Conservation (phyloP, 345 rosid species). For the Abelmoschus esculentus region DNA sequence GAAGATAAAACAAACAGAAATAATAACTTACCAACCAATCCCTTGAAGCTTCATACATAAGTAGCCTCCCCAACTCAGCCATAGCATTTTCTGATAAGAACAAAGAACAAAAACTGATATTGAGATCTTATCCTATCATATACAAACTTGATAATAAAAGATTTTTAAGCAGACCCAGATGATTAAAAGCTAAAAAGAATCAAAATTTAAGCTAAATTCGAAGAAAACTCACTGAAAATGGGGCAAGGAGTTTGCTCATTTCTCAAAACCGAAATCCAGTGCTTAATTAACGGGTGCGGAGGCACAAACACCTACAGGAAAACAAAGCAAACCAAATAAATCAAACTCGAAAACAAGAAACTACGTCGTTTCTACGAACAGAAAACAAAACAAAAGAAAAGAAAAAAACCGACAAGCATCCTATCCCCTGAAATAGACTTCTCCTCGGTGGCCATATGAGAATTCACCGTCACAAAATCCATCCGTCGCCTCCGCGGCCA, state of each 20-base stretch:
- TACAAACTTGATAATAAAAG: slow-evolving; percentile 1
- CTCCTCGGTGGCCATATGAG: slow-evolving; percentile 60
- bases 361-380: neutral
- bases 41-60: slow-evolving; percentile 86
- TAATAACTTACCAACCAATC: slow-evolving; percentile 74
- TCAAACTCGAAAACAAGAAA: neutral
- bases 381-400: neutral
- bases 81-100: slow-evolving; percentile 62
- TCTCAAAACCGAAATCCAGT: slow-evolving; percentile 87
- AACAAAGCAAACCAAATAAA: neutral
- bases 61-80: slow-evolving; percentile 90
- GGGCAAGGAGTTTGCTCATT: slow-evolving; percentile 86
- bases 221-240: slow-evolving; percentile 58
- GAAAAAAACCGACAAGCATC: slow-evolving; percentile 57
- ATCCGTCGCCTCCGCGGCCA: slow-evolving; percentile 28
- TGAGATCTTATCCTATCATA: neutral
- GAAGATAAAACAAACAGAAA: neutral
- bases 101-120: slow-evolving; percentile 1
- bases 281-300: slow-evolving; percentile 91
- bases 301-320: slow-evolving; percentile 73
- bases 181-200: neutral
- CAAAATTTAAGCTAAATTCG: neutral
- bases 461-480: slow-evolving; percentile 23
- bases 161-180: neutral
- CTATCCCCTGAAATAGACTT: slow-evolving; percentile 45